Evolutionary conservation across 2,329 filamentous ascomycete species (phyloP).

Genomic region (Teratosphaeria destructans): DNA sequence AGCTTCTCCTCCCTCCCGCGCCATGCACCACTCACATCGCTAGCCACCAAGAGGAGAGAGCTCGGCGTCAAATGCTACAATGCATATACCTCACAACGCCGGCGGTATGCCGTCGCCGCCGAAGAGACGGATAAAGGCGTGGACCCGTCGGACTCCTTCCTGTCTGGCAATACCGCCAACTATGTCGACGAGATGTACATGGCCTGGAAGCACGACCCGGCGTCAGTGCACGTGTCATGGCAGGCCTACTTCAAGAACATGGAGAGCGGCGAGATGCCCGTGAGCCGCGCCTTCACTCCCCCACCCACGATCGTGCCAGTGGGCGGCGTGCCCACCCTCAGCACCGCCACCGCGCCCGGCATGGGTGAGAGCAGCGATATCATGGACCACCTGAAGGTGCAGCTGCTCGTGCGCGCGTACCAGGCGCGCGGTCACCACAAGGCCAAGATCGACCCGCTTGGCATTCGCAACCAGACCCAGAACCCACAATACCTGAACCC

Average conservation of each 20-base stretch:
- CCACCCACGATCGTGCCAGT: slow-evolving; percentile 84
- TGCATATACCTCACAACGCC: slow-evolving; percentile 36
- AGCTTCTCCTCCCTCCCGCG: slow-evolving; percentile 32
- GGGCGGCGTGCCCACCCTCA: slow-evolving; percentile 66
- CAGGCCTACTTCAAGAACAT: slow-evolving; percentile 99
- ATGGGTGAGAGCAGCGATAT: slow-evolving; percentile 66
- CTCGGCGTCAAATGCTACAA: slow-evolving; percentile 32
- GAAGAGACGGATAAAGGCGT: slow-evolving; percentile 52
- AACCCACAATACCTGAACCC: slow-evolving; percentile 80
- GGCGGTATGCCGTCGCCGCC: slow-evolving; percentile 49
- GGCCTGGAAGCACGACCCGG: slow-evolving; percentile 88
- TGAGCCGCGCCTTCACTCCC: slow-evolving; percentile 92
- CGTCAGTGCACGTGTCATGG: slow-evolving; percentile 95
- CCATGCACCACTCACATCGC: slow-evolving; percentile 27
- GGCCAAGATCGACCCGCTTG: slow-evolving; percentile 90
- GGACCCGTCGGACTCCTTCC: slow-evolving; percentile 90
- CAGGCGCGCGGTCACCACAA: slow-evolving; percentile 98
- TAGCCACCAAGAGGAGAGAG: slow-evolving; percentile 38
- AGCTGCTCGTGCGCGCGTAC: slow-evolving; percentile 92
- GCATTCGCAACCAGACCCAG: slow-evolving; percentile 76
- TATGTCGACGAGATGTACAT: slow-evolving; percentile 99
- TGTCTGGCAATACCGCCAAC: slow-evolving; percentile 92
- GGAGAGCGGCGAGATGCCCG: slow-evolving; percentile 95
- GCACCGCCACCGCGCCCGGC: slow-evolving; percentile 54
- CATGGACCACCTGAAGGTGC: slow-evolving; percentile 94